A percentile compares a stretch with the other conserved stretches of the same genome.
phyloP scores from a whole-genome alignment of 2,329 filamentous ascomycete species.

The Raffaelea ambrosiae region DNA sequence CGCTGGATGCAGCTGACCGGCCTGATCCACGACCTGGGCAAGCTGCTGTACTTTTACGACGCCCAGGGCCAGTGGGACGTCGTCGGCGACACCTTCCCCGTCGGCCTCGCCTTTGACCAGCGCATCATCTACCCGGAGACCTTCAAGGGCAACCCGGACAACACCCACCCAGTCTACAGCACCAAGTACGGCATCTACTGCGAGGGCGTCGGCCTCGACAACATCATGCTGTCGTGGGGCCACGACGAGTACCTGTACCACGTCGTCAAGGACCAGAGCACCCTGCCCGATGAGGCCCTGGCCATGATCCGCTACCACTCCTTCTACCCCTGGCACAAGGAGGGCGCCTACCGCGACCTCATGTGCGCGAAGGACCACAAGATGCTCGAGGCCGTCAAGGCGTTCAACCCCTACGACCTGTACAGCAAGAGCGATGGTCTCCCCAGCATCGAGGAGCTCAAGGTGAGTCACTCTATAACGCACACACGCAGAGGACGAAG shows the following conservation, averaged over 20 bases:
- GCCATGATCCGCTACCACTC: constrained; percentile 93
- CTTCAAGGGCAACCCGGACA: constrained; percentile 71
- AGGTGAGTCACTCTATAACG: constrained; percentile 34
- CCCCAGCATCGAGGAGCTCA: constrained; percentile 67
- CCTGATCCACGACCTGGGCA: constrained; percentile 72
- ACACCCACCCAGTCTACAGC: constrained; percentile 60
- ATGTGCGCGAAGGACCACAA: constrained; percentile 75
- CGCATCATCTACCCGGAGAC: constrained; percentile 74
- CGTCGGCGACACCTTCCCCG: constrained; percentile 77
- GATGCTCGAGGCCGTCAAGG: constrained; percentile 73
- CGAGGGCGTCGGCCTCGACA: constrained; percentile 72
- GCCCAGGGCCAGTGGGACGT: constrained; percentile 91
- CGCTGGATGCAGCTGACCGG: constrained; percentile 75
- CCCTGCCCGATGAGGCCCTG: constrained; percentile 69
- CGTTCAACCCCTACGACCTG: constrained; percentile 86
- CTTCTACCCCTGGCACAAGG: constrained; percentile 86
- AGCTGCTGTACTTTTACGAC: constrained; percentile 71
- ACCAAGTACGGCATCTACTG: constrained; percentile 74
- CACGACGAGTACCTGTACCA: constrained; percentile 86
- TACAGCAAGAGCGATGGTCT: constrained; percentile 87
- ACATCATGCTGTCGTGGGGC: constrained; percentile 85
- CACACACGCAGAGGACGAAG: background rate
- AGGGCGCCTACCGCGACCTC: constrained; percentile 70
- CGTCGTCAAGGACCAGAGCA: constrained; percentile 74
- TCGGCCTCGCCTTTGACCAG: constrained; percentile 63